These are phyloP conservation scores for Naganishia antarctica DNA, from an alignment of 768 basidiomycete genomes.

Conservation along the genomic window DNA sequence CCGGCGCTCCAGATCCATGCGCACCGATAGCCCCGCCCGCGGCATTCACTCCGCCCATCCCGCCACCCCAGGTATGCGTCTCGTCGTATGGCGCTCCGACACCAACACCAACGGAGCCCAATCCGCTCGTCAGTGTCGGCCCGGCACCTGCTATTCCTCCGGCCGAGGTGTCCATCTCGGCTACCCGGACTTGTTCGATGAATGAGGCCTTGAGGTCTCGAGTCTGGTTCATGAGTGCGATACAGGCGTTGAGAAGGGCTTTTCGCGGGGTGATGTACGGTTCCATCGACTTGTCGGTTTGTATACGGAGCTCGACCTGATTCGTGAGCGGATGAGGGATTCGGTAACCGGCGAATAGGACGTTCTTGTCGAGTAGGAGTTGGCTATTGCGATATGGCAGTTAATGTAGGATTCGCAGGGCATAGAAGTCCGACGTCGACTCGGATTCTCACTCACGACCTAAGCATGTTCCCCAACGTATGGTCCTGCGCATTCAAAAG, in stretches of 20 bases:
- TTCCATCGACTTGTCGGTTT: constrained; percentile 81
- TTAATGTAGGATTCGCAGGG: too few species aligned
- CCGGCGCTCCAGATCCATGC: constrained; percentile 4
- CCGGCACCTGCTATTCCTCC: neutral
- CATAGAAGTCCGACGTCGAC: too few species aligned
- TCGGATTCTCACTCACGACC: constrained; percentile 54
- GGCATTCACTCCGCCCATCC: constrained; percentile 11
- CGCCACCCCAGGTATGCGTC: constrained; percentile 8
- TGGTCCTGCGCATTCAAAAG: constrained; percentile 95
- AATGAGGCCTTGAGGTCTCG: constrained; percentile 49
- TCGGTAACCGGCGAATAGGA: constrained; percentile 96
- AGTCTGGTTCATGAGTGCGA: constrained; percentile 66
- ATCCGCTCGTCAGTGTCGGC: constrained; percentile 4
- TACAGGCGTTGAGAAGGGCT: constrained; percentile 77
- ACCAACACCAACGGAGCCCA: neutral
- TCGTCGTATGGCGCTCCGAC: constrained; percentile 15
- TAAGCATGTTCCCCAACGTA: constrained; percentile 92
- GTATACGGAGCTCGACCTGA: constrained; percentile 88
- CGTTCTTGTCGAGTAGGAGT: constrained; percentile 76
- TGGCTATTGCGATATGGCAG: constrained; percentile 60
- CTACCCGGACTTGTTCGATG: constrained; percentile 47
- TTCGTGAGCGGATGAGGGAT: constrained; percentile 94
- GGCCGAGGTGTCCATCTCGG: constrained; percentile 37
- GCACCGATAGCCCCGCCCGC: constrained; percentile 9
- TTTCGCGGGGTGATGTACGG: constrained; percentile 57